These are phyloP conservation scores for Polygonum maritimum DNA, from an alignment of 148 eudicot species.

Conservation along the genomic window DNA sequence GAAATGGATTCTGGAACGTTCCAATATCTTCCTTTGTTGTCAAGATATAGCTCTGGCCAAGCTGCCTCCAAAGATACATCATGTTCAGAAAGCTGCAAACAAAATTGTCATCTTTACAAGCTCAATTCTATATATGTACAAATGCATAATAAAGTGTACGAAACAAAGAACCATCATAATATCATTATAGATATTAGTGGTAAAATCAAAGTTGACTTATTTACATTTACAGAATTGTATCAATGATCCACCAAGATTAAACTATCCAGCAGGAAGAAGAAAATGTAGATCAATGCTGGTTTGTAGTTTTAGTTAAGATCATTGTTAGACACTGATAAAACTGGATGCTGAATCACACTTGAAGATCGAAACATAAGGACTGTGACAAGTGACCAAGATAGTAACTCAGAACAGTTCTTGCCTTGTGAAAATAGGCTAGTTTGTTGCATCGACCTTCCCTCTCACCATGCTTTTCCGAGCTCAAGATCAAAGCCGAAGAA, in stretches of 20 bases:
- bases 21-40: conserved; percentile 73
- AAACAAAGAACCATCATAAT: not conserved
- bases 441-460: conserved; percentile 43
- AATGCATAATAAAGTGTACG: not conserved
- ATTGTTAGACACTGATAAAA: not conserved
- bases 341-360: not conserved
- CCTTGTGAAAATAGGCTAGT: conserved; percentile 66
- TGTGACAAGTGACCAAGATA: not conserved
- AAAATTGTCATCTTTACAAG: not conserved
- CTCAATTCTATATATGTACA: not conserved
- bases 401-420: conserved; percentile 16
- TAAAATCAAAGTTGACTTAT: not conserved
- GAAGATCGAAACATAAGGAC: not conserved
- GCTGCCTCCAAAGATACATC: conserved; percentile 72
- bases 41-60: conserved; percentile 76
- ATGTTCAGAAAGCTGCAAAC: conserved; percentile 58
- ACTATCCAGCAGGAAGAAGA: not conserved
- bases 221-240: not conserved
- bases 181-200: not conserved
- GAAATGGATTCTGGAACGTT: conserved; percentile 76
- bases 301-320: not conserved
- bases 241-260: not conserved
- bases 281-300: not conserved
- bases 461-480: conserved; percentile 62
- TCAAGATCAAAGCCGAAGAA: conserved; percentile 42